Conservation (phyloP, 805 yeast species). For the Wickerhamomyces tratensis region DNA sequence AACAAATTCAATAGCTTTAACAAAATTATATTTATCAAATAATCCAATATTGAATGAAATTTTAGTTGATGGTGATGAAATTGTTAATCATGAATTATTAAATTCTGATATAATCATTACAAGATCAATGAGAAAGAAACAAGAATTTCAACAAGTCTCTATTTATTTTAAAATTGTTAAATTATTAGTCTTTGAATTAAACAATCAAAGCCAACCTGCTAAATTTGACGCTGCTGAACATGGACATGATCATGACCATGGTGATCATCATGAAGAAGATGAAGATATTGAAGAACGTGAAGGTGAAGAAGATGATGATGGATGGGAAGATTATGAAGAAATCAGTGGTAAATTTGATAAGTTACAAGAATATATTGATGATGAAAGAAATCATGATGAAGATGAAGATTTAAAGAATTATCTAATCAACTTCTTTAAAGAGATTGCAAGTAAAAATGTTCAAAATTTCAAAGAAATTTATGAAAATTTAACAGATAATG, state of each 20-base stretch:
- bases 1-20: conserved; percentile 59
- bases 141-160: conserved; percentile 52
- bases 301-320: conserved; percentile 58
- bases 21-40: conserved; percentile 55
- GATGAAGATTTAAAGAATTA: conserved; percentile 21
- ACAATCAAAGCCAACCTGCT: conserved; percentile 49
- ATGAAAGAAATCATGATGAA: conserved; percentile 20
- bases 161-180: conserved; percentile 67
- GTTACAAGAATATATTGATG: conserved; percentile 40
- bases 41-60: conserved; percentile 27
- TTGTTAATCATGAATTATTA: conserved; percentile 36
- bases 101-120: conserved; percentile 64
- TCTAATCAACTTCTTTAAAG: conserved; percentile 44
- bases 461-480: conserved; percentile 46
- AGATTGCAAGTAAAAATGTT: conserved; percentile 38
- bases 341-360: conserved; percentile 57
- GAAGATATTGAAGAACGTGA: conserved; percentile 41
- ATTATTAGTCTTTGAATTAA: conserved; percentile 59
- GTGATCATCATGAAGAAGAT: conserved; percentile 9
- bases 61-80: conserved; percentile 67
- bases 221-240: conserved; percentile 18
- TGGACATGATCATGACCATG: not conserved
- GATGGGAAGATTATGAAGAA: conserved; percentile 74
- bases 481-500: conserved; percentile 37
- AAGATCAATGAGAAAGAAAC: conserved; percentile 67